phyloP scores from a whole-genome alignment of 2,329 filamentous ascomycete genomes.

The Pseudogymnoascus sp. region DNA sequence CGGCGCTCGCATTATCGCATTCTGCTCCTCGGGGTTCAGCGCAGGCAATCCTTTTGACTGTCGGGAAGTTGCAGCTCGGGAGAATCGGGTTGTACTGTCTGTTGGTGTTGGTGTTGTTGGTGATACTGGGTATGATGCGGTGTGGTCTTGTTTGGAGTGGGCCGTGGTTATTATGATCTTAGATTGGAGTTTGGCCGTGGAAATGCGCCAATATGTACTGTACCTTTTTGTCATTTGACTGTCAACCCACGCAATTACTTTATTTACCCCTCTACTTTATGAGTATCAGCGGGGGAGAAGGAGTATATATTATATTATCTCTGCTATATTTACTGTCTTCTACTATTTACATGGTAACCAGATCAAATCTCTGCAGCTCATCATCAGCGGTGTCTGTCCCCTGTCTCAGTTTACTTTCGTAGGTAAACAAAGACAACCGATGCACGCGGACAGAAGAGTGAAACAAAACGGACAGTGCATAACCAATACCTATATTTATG shows the following conservation, averaged over 20 bases:
- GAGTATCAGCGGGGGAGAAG: background rate
- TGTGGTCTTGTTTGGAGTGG: conserved; percentile 8
- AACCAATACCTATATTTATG: background rate
- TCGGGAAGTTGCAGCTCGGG: conserved; percentile 18
- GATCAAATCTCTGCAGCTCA: background rate
- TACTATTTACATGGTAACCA: background rate
- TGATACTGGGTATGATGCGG: conserved; percentile 6
- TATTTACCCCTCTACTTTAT: background rate
- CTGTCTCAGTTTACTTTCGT: background rate
- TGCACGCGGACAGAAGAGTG: background rate
- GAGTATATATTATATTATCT: background rate
- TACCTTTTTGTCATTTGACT: background rate
- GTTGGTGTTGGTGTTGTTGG: conserved; percentile 14
- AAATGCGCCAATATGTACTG: conserved; percentile 3
- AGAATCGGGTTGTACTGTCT: conserved; percentile 16
- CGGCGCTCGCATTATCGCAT: conserved; percentile 41
- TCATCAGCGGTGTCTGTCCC: background rate
- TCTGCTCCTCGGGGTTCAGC: conserved; percentile 23
- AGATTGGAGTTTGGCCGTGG: conserved; percentile 3
- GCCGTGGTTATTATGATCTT: conserved; percentile 3
- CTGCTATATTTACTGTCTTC: background rate
- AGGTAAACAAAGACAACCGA: conserved; percentile 1
- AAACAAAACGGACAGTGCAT: background rate
- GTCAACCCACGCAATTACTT: background rate
- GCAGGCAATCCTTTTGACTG: conserved; percentile 7